Evolutionary conservation across 495 filamentous ascomycete genomes (phyloP), one percentile per base, ranked within the genome.

Genomic region (Aspergillus nanangensis): DNA sequence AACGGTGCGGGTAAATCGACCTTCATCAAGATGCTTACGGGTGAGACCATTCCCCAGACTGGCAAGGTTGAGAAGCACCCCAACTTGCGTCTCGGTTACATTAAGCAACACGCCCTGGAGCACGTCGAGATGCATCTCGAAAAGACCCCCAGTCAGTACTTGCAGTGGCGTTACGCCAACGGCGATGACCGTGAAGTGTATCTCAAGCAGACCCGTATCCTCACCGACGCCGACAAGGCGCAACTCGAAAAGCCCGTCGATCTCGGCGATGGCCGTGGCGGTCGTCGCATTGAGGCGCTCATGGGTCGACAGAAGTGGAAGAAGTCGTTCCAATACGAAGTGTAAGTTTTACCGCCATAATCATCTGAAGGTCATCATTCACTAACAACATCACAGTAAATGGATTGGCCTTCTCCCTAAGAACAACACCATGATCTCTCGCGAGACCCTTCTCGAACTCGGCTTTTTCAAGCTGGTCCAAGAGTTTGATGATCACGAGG

Each of bases 101-200:
- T 97, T 77, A 96, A 96, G 74, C 94, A 99, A 71, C 94, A 97
- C 63, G 95, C 94, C 15, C 79, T 99, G 9, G 93, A 99, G 75
- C 93, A 97, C 79, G 92, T 99, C 9, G 91, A 97, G 70, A 94
- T 96, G 92, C 93, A 99, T 60, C 78, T 99, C 53, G 93, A 99
- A 65, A 97, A 97, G 80, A 99, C 93, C 3, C 93, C 93, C 8
- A 96, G 92, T 60, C 93, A 99, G 66, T 99, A 99, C 60, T 77
- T 99, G 24, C 92, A 96, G 73, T 99, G 93, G 93, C 88, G 93
- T 49, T 99, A 97, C 58, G 88, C 88, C 41, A 87, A 96, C 60
- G 93, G 93, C 53, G 92, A 96, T 53, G 93, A 99, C 60, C 87
- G 93, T 38, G 93, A 99, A 61, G 94, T 99, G 29, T 77, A 91